These are phyloP conservation scores for Ascochyta fabae DNA, from an alignment of 2,329 filamentous ascomycete species.

Conservation along the genomic window DNA sequence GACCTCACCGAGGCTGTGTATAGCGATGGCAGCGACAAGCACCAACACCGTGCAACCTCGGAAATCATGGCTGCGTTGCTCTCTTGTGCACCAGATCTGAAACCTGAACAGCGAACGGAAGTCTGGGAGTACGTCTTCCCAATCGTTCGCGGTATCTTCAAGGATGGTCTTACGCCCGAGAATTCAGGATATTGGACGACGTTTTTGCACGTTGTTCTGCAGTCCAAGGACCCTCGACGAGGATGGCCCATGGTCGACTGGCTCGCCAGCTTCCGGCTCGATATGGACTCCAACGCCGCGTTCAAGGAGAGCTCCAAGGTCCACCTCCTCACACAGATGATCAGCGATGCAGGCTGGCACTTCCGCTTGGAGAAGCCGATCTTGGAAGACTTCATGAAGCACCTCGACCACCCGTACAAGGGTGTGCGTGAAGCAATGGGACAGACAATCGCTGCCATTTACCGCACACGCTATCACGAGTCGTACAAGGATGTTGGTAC, in stretches of 20 bases:
- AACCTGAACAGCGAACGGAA: conserved; percentile 72
- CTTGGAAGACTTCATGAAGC: conserved; percentile 83
- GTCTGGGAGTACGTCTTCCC: conserved; percentile 93
- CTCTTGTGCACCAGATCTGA: conserved; percentile 79
- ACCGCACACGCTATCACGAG: conserved; percentile 91
- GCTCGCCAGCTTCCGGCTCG: conserved; percentile 83
- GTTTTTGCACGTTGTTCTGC: conserved; percentile 86
- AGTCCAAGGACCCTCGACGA: conserved; percentile 87
- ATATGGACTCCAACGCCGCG: conserved; percentile 93
- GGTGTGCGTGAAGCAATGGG: conserved; percentile 95
- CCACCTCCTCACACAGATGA: conserved; percentile 83
- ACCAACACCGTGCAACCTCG: conserved; percentile 93
- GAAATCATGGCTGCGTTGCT: conserved; percentile 91
- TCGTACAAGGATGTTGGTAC: conserved; percentile 81
- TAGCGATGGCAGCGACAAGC: conserved; percentile 93
- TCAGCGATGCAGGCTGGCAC: conserved; percentile 92
- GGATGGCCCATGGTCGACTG: conserved; percentile 85
- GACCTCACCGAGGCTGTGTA: conserved; percentile 79
- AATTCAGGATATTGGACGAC: conserved; percentile 95
- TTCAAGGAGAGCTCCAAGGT: conserved; percentile 99
- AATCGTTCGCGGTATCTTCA: conserved; percentile 82
- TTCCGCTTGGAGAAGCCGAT: conserved; percentile 91
- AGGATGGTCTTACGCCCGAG: conserved; percentile 92
- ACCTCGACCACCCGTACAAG: conserved; percentile 98
- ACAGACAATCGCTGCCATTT: conserved; percentile 83